A percentile compares a stretch with the other conserved stretches of the same genome.
phyloP scores from a whole-genome alignment of 2,329 filamentous ascomycete genomes.

The Alternaria ventricosa region DNA sequence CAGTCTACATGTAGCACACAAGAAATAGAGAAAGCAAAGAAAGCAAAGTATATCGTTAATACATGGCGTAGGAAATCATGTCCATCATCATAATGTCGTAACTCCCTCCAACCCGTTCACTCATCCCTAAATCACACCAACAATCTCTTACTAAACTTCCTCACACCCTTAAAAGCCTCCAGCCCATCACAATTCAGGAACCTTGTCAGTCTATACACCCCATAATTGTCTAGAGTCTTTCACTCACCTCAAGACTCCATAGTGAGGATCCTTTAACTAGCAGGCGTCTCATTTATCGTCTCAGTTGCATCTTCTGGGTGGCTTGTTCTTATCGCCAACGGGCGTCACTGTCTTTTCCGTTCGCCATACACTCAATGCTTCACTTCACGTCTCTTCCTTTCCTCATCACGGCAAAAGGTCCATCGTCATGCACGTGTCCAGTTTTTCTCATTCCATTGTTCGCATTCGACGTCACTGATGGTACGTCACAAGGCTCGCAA shows the following conservation, averaged over 20 bases:
- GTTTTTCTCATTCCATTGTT: neutral
- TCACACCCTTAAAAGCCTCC: constrained; percentile 11
- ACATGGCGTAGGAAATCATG: neutral
- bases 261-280: neutral
- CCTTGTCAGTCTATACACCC: neutral
- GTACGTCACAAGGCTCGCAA: neutral
- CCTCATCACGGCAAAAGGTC: neutral
- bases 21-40: too few relatives aligned
- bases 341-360: neutral
- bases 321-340: neutral
- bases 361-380: neutral
- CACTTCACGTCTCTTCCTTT: neutral
- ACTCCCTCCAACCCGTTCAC: neutral
- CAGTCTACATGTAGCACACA: too few relatives aligned
- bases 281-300: neutral
- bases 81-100: neutral
- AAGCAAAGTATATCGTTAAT: neutral
- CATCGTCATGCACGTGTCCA: neutral
- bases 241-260: accelerated
- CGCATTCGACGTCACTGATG: neutral
- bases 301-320: neutral
- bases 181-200: constrained; percentile 13
- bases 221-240: neutral
- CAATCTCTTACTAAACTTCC: constrained; percentile 12
- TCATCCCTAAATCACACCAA: constrained; percentile 12